phyloP scores from a whole-genome alignment of 208 protist genomes.

The Vickermania spadyakhi region DNA sequence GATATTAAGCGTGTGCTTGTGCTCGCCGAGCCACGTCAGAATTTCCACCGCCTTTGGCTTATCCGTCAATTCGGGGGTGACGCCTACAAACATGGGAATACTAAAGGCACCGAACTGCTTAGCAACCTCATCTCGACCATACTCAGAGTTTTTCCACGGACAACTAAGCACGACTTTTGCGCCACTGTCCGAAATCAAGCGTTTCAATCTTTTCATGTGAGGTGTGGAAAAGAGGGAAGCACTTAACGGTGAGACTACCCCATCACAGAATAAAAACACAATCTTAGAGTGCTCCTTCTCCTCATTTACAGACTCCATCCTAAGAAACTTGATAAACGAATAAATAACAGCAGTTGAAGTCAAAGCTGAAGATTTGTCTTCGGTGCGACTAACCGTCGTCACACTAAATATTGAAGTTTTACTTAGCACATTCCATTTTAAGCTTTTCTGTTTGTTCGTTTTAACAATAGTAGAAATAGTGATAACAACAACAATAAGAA shows the following conservation, averaged over 20 bases:
- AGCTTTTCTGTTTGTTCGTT: no score
- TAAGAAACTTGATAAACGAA: no score
- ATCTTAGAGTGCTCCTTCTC: constrained; percentile 46
- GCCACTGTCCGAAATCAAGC: constrained; percentile 31
- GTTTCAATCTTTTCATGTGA: constrained; percentile 44
- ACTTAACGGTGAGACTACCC: constrained; percentile 58
- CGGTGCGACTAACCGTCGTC: no score
- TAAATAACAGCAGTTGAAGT: no score
- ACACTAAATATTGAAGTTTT: no score
- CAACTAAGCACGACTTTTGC: constrained; percentile 63
- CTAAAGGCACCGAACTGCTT: constrained; percentile 26
- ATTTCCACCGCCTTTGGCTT: constrained; percentile 37
- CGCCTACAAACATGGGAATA: constrained; percentile 45
- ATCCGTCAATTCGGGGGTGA: constrained; percentile 28
- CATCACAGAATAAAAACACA: constrained; percentile 66
- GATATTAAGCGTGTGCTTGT: constrained; percentile 44
- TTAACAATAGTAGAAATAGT: no score
- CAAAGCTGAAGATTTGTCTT: no score
- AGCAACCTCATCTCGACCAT: constrained; percentile 47
- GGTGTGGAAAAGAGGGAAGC: constrained; percentile 20
- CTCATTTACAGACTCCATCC: no score
- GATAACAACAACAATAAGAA: no score
- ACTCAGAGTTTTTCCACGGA: constrained; percentile 52
- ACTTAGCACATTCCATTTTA: no score
- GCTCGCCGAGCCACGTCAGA: constrained; percentile 35